Evolutionary conservation across 371 early-diverging fungal genomes (phyloP), one percentile per base, ranked within the genome.

Genomic region (Cokeromyces recurvatus): DNA sequence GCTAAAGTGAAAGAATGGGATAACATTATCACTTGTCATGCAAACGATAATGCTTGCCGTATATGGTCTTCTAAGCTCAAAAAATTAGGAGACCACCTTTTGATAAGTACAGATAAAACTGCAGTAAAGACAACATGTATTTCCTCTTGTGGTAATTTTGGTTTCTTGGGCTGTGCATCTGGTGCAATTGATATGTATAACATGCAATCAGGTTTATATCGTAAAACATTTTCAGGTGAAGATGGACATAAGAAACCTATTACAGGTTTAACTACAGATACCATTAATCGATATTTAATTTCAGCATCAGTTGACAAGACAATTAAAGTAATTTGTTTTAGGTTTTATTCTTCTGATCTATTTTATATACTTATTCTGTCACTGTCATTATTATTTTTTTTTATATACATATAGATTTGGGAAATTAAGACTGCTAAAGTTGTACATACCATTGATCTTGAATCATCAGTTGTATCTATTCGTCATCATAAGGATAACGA

Each of bases 61-160:
- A 83, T 91, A 17, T 96, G 97, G 97, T 81, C 81, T 45, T 79
- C 78, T 20, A 84, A 81, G 44, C 76, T 81, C 48, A 87, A 86
- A 55, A 79, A 78, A 0, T 51, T 95, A 42, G 94, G 92, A 15
- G 69, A 79, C 16, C 81, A 87, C 51, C 53, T 70, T 25, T 62
- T 94, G 43, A 32, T 64, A 1, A 72, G 89, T 35, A 56, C 64
- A 24, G 92, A 91, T 62, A 70, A 67, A 17, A 65, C 79, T n/a
- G 49, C 79, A 0, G 78, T 86, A 32, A 87, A 84, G 47, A 58
- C 84, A 1, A 88, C 88, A 7, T 77, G 82, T 4, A 71, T 98
- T 43, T 91, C 89, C 52, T 66, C 81, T 2, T 97, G 97, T 53
- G 97, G 97, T 40, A 92, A 95, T 67, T 97, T 87, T 81, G 92